A percentile compares a stretch with the other conserved stretches of the same genome.
Conservation (phyloP, 257 asterid species). For the Solanum etuberosum region DNA sequence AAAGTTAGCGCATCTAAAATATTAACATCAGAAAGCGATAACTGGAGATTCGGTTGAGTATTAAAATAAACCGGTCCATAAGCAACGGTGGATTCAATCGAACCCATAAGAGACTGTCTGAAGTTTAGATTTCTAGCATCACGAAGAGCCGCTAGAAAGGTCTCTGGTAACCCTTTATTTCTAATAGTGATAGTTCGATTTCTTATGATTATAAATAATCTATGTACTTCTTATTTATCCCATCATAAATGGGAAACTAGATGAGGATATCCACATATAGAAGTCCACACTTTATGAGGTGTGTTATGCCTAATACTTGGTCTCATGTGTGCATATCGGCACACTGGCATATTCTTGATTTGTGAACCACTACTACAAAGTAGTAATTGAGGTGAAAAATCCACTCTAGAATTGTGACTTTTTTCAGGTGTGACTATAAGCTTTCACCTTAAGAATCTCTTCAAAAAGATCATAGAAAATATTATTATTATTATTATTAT, state of each 20-base stretch:
- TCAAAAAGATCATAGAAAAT: not conserved
- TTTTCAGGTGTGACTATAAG: not conserved
- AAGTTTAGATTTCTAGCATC: too few species aligned
- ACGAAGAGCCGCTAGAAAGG: too few species aligned
- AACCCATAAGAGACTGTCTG: too few species aligned
- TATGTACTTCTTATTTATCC: not conserved
- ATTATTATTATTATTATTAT: not conserved
- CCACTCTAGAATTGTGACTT: not conserved
- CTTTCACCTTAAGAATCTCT: not conserved
- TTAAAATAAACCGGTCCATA: too few species aligned
- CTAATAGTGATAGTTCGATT: too few species aligned
- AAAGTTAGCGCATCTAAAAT: too few species aligned
- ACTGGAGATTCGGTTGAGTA: too few species aligned
- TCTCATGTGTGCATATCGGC: not conserved
- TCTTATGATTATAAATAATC: not conserved
- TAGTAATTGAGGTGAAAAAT: not conserved
- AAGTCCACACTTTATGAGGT: not conserved
- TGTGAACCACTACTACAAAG: not conserved
- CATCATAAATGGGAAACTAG: not conserved
- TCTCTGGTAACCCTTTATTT: too few species aligned
- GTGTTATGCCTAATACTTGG: not conserved
- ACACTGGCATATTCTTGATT: not conserved
- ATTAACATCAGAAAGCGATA: too few species aligned
- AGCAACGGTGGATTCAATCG: too few species aligned
- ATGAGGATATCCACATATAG: not conserved